These are phyloP conservation scores for Gaillardinia entomophila DNA, from an alignment of 805 yeast species.

Conservation along the genomic window DNA sequence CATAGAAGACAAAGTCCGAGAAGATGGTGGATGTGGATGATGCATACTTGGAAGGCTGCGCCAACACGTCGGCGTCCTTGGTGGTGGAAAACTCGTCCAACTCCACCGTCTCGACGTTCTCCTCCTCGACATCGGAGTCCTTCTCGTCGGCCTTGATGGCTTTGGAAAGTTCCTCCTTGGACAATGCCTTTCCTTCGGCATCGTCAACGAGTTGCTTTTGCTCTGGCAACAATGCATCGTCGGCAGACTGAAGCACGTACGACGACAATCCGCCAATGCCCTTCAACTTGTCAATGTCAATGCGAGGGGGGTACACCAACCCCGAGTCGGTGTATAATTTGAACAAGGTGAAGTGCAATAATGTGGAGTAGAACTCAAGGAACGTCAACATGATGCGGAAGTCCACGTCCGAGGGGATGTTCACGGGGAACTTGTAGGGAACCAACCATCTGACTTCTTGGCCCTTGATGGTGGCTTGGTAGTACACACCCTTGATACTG, in stretches of 20 bases:
- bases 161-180: slow-evolving; percentile 36
- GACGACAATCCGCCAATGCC: slow-evolving; percentile 88
- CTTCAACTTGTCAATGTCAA: slow-evolving; percentile 65
- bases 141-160: slow-evolving; percentile 51
- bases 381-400: slow-evolving; percentile 96
- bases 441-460: slow-evolving; percentile 94
- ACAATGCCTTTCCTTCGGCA: slow-evolving; percentile 31
- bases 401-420: slow-evolving; percentile 89
- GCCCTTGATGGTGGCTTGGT: slow-evolving; percentile 84
- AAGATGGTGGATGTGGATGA: slow-evolving; percentile 64
- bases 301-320: slow-evolving; percentile 85
- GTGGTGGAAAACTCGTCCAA: slow-evolving; percentile 69
- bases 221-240: slow-evolving; percentile 35
- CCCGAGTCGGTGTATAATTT: slow-evolving; percentile 81
- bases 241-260: slow-evolving; percentile 61
- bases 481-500: slow-evolving; percentile 94
- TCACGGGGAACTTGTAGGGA: slow-evolving; percentile 95
- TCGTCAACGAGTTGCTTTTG: slow-evolving; percentile 11
- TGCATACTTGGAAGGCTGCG: slow-evolving; percentile 54
- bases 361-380: slow-evolving; percentile 90
- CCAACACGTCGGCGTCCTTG: slow-evolving; percentile 61
- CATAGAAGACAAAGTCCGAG: slow-evolving; percentile 69
- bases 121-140: slow-evolving; percentile 34
- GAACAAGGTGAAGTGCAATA: slow-evolving; percentile 80
- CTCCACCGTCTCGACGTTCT: slow-evolving; percentile 26